phyloP scores from a whole-genome alignment of 2,329 filamentous ascomycete species.

The Clarireedia monteithiana region DNA sequence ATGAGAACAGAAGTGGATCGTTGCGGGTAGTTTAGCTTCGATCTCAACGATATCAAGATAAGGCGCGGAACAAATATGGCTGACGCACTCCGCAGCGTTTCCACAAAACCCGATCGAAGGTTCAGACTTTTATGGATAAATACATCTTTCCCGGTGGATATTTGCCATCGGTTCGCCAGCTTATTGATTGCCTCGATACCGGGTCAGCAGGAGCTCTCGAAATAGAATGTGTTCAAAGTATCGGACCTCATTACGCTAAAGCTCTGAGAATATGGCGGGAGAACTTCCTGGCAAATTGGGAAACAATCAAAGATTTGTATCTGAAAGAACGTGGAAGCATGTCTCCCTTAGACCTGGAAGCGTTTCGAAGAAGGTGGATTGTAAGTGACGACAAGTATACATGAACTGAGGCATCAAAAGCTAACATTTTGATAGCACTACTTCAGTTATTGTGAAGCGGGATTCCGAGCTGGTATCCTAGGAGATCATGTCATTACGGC shows the following conservation, averaged over 20 bases:
- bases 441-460: constrained; percentile 11
- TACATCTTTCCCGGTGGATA: constrained; percentile 72
- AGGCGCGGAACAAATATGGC: not conserved
- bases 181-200: constrained; percentile 47
- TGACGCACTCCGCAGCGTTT: not conserved
- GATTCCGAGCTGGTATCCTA: constrained; percentile 50
- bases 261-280: constrained; percentile 61
- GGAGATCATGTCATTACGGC: constrained; percentile 38
- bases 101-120: constrained; percentile 6
- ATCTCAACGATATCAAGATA: too few relatives aligned
- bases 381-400: constrained; percentile 29
- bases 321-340: constrained; percentile 49
- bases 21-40: too few relatives aligned
- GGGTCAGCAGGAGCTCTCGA: constrained; percentile 53
- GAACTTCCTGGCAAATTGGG: constrained; percentile 54
- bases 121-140: constrained; percentile 51
- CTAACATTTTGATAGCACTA: constrained; percentile 13
- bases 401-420: not conserved
- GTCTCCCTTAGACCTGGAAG: constrained; percentile 29
- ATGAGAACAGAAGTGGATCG: too few relatives aligned
- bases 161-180: constrained; percentile 47
- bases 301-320: constrained; percentile 42
- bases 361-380: constrained; percentile 63
- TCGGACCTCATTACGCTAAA: constrained; percentile 63
- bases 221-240: constrained; percentile 58